Evolutionary conservation across 2,329 filamentous ascomycete genomes (phyloP).

Genomic region (Sporothrix brunneoviolacea): DNA sequence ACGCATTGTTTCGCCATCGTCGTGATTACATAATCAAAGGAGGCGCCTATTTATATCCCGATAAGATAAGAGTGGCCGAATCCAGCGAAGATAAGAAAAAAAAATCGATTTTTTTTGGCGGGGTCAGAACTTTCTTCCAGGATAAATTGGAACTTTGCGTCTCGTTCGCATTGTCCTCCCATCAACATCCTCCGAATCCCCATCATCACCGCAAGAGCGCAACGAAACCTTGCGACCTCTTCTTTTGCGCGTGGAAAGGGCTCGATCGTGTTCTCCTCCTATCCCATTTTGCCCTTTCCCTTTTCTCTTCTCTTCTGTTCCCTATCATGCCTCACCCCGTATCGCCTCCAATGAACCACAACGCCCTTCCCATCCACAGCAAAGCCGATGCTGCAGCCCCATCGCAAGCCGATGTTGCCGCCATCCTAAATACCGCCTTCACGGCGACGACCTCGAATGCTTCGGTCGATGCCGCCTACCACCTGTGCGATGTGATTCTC

Average conservation of each 20-base stretch:
- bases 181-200: not conserved
- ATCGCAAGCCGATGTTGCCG: constrained; percentile 57
- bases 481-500: constrained; percentile 52
- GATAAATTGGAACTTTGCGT: not conserved
- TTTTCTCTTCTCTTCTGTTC: not conserved
- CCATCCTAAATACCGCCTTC: constrained; percentile 62
- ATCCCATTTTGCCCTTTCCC: not conserved
- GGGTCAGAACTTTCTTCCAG: constrained; percentile 10
- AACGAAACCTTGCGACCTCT: not conserved
- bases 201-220: not conserved
- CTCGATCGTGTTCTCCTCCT: not conserved
- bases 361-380: constrained; percentile 20
- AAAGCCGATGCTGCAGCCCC: constrained; percentile 24
- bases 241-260: not conserved
- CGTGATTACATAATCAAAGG: too few species aligned
- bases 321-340: constrained; percentile 20
- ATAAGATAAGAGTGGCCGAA: constrained; percentile 13
- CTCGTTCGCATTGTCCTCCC: not conserved
- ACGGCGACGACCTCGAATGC: constrained; percentile 60
- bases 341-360: constrained; percentile 17
- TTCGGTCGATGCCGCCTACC: constrained; percentile 59
- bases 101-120: constrained; percentile 9
- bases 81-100: constrained; percentile 8
- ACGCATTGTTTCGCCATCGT: too few species aligned
- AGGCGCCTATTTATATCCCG: constrained; percentile 4